These are phyloP conservation scores for Scutellaria barbata DNA, from an alignment of 257 asterid species.

Conservation along the genomic window DNA sequence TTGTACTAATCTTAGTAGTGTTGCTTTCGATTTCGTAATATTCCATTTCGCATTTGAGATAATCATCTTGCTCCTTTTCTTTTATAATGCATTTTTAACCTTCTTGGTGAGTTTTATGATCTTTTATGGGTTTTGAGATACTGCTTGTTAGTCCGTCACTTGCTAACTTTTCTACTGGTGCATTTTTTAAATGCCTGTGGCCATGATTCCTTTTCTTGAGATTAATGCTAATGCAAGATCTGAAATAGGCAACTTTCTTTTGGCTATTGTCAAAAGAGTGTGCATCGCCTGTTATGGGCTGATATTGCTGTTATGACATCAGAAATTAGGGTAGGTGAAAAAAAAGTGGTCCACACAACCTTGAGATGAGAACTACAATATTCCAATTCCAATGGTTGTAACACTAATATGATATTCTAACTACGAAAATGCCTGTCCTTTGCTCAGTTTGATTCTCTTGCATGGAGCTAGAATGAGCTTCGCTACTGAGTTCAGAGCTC, in stretches of 20 bases:
- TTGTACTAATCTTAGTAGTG: slow-evolving; percentile 25
- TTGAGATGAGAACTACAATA: background rate
- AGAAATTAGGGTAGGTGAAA: slow-evolving; percentile 20
- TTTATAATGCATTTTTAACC: background rate
- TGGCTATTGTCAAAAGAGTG: background rate
- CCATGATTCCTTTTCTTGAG: slow-evolving; percentile 12
- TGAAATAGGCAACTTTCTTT: slow-evolving; percentile 6
- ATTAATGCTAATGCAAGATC: background rate
- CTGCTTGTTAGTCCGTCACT: background rate
- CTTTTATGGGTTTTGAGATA: slow-evolving; percentile 8
- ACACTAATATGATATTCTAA: background rate
- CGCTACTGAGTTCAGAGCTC: background rate
- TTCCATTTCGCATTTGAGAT: slow-evolving; percentile 28
- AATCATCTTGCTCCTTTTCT: background rate
- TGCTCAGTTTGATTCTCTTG: background rate
- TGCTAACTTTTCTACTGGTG: slow-evolving; percentile 1
- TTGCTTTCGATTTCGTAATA: background rate
- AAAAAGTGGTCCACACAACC: background rate
- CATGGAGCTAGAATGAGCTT: background rate
- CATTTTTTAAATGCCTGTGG: slow-evolving; percentile 21
- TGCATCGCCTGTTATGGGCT: background rate
- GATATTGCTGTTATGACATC: slow-evolving; percentile 2
- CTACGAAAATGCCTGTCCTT: background rate
- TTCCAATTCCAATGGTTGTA: background rate
- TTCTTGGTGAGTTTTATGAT: slow-evolving; percentile 18